phyloP scores from a whole-genome alignment of 305 asterid species.

The Fraxinus albicans region DNA sequence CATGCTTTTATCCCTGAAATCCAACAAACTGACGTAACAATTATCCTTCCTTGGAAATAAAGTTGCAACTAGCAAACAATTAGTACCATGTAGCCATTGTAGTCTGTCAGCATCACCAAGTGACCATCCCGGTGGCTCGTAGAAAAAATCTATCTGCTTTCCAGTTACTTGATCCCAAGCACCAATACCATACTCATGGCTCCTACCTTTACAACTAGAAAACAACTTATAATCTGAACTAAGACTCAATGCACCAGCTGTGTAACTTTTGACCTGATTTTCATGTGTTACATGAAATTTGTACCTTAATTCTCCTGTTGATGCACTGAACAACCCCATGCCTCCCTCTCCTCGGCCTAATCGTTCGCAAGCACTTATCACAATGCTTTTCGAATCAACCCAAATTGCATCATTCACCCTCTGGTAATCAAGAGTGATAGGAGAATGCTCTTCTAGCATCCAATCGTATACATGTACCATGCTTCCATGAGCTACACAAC shows the following conservation, averaged over 20 bases:
- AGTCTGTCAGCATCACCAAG: slow-evolving; percentile 88
- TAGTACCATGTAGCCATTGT: slow-evolving; percentile 75
- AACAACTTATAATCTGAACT: slow-evolving; percentile 66
- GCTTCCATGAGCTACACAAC: slow-evolving; percentile 91
- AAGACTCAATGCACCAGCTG: slow-evolving; percentile 76
- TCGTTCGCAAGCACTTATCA: slow-evolving; percentile 76
- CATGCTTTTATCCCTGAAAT: slow-evolving; percentile 75
- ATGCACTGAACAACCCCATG: slow-evolving; percentile 67
- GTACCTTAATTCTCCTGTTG: slow-evolving; percentile 62
- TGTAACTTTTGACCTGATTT: slow-evolving; percentile 60
- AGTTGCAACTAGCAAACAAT: slow-evolving; percentile 78
- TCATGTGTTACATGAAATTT: slow-evolving; percentile 77
- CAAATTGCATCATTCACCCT: slow-evolving; percentile 83
- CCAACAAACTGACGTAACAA: slow-evolving; percentile 83
- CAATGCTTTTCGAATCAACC: slow-evolving; percentile 63
- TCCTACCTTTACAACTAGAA: slow-evolving; percentile 83
- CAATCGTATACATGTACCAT: slow-evolving; percentile 96
- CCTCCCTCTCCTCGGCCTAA: slow-evolving; percentile 88
- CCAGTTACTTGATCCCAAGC: slow-evolving; percentile 90
- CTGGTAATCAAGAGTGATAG: slow-evolving; percentile 78
- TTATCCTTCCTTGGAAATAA: slow-evolving; percentile 86
- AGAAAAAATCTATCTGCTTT: slow-evolving; percentile 74
- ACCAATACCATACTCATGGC: slow-evolving; percentile 84
- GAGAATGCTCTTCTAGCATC: slow-evolving; percentile 84
- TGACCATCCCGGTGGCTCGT: slow-evolving; percentile 81